Percentiles rank a stretch among this genome's conserved stretches.
Evolutionary conservation across 2,329 filamentous ascomycete species (phyloP).

Genomic region (Trichoderma citrinoviride): DNA sequence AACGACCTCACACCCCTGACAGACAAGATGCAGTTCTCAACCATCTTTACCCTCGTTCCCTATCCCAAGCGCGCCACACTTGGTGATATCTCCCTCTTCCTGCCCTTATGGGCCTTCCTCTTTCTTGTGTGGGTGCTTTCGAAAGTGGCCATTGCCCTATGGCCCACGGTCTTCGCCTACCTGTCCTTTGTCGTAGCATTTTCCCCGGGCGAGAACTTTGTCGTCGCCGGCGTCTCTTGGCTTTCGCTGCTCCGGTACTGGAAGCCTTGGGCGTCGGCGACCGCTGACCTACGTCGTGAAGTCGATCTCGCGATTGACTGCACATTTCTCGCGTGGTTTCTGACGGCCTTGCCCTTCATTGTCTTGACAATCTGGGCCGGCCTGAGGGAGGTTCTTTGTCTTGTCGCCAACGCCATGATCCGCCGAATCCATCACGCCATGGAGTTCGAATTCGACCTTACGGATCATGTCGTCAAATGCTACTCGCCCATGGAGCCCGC

Average conservation of each 20-base stretch:
- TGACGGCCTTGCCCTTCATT: slow-evolving; percentile 15
- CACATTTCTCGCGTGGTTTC: slow-evolving; percentile 17
- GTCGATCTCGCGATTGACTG: slow-evolving; percentile 14
- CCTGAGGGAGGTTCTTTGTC: slow-evolving; percentile 9
- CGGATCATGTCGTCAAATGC: slow-evolving; percentile 20
- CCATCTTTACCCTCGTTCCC: slow-evolving; percentile 18
- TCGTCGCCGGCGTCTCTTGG: slow-evolving; percentile 16
- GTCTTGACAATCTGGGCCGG: slow-evolving; percentile 9
- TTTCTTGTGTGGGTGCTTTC: slow-evolving; percentile 8
- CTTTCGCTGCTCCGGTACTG: slow-evolving; percentile 7
- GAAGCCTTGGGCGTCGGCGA: slow-evolving; percentile 15
- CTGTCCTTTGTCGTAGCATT: slow-evolving; percentile 10
- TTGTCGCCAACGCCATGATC: slow-evolving; percentile 1
- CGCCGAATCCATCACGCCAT: slow-evolving; percentile 11
- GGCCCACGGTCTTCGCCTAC: slow-evolving; percentile 14
- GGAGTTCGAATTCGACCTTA: slow-evolving; percentile 16
- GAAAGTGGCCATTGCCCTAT: slow-evolving; percentile 8
- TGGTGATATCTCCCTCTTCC: not conserved
- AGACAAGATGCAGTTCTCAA: slow-evolving; percentile 17
- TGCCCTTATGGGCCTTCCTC: slow-evolving; percentile 1
- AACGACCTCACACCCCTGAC: slow-evolving; percentile 8
- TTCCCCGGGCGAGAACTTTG: slow-evolving; percentile 3
- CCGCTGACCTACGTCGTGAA: slow-evolving; percentile 12
- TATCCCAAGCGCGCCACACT: not conserved
- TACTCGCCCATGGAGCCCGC: slow-evolving; percentile 17